Base-by-base conservation (phyloP, 495 filamentous ascomycete species). In the Chaetomidium leptoderma region DNA sequence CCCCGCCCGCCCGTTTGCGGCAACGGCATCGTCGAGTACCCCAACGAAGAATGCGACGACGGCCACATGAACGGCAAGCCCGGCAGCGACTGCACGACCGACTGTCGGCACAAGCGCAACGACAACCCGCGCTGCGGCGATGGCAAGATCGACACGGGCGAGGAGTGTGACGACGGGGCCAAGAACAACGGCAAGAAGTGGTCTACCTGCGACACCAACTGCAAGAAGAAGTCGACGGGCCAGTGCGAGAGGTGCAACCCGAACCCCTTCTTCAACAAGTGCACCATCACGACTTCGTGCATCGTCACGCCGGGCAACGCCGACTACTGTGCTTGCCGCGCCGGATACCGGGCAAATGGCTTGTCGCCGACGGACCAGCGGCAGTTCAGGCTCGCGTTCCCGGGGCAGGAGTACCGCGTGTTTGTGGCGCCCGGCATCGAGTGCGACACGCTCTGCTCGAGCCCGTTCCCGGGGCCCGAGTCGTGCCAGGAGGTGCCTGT, bases 201-300 rank as follows among this genome's bases (percentile, higher is more conserved):
- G 39, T 55, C 55, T 13, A 11, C 16, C 19, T 65, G 62, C 58
- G 50, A 53, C 51, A 27, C 51, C 10, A 14, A 27, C 51, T 39
- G 55, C 30, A 57, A 53, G 53, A 56, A 52, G 21, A 43, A 52
- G 30, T 29, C 33, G 37, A 27, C 4, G 21, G 19, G 21, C 36
- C 36, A 52, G n/a, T 65, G 63, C 55, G 51, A 24, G 42, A 46
- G 36, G 6, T 65, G 63, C 59, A 62, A 62, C 56, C 63, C 63
- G 4, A 65, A 60, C 48, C 63, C 63, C 23, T 57, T 59, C 53
- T 60, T 59, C 59, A 65, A 65, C 59, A 53, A 57, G 63, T 65
- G 63, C 56, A 59, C 59, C 56, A 62, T 65, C 57, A 65, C 63
- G 24, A 65, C 63, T 6, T 62, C 55, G n/a, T 65, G 63, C 55